phyloP scores from a whole-genome alignment of 345 rosid species.

The Heritiera fomes region DNA sequence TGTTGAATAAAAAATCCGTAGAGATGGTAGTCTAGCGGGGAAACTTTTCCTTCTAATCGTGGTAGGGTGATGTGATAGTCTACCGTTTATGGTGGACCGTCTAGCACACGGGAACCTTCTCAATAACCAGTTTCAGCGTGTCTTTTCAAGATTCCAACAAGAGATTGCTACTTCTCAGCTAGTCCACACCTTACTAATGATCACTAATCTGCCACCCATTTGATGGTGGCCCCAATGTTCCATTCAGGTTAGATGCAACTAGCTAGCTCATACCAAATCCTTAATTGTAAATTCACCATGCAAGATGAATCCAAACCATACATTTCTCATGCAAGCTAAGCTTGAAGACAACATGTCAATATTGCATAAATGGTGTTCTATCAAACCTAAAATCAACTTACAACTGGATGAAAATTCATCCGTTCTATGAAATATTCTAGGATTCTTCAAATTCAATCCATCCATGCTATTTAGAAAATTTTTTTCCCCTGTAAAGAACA shows the following conservation, averaged over 20 bases:
- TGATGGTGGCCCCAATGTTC: not conserved
- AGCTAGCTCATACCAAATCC: not conserved
- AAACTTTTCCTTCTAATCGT: not conserved
- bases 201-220: not conserved
- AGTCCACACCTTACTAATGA: not conserved
- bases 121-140: not conserved
- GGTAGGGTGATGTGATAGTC: not conserved
- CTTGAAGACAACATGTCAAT: not conserved
- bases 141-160: not conserved
- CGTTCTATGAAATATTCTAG: not conserved
- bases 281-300: too few relatives aligned
- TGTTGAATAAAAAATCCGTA: too few relatives aligned
- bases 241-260: not conserved
- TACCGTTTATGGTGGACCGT: not conserved
- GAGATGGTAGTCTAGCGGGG: too few relatives aligned
- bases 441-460: not conserved
- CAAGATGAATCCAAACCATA: too few relatives aligned
- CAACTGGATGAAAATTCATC: not conserved
- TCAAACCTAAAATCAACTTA: not conserved
- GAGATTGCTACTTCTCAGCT: not conserved
- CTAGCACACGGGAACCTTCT: not conserved
- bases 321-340: not conserved
- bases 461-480: not conserved
- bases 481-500: not conserved
- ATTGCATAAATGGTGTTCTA: not conserved